Evolutionary conservation across 2,329 filamentous ascomycete genomes (phyloP).

Genomic region (Trichoderma sp.): DNA sequence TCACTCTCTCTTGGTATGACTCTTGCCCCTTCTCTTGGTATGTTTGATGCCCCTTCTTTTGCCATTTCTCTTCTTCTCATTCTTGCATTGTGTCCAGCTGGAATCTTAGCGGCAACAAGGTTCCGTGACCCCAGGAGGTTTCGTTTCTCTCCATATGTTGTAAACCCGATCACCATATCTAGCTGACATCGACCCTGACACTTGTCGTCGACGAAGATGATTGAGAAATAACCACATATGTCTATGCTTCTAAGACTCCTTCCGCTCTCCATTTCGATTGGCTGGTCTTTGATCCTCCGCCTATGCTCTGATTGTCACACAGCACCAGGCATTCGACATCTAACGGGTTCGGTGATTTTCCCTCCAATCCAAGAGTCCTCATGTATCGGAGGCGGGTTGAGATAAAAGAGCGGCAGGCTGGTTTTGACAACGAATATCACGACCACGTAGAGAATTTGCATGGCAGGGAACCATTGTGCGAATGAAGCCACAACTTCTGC

Average conservation of each 20-base stretch:
- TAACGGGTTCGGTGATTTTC: slow-evolving; percentile 8
- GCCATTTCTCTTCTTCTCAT: background rate
- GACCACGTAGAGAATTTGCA: slow-evolving; percentile 45
- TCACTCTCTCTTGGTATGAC: background rate
- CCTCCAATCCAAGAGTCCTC: slow-evolving; percentile 7
- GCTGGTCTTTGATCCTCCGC: slow-evolving; percentile 9
- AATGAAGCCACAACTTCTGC: slow-evolving; percentile 32
- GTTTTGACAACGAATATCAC: slow-evolving; percentile 45
- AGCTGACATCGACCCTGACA: background rate
- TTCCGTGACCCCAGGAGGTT: background rate
- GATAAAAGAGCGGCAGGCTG: slow-evolving; percentile 48
- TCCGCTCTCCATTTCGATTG: slow-evolving; percentile 4
- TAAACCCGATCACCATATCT: background rate
- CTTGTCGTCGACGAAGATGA: too few species aligned
- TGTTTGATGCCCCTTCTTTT: too few species aligned
- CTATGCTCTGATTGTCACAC: slow-evolving; percentile 1
- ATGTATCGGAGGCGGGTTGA: slow-evolving; percentile 32
- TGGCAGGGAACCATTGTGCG: slow-evolving; percentile 38
- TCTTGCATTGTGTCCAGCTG: too few species aligned
- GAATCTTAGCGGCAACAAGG: background rate
- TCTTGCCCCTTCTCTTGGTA: background rate
- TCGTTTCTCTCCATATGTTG: background rate
- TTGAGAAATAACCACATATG: too few species aligned
- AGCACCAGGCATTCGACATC: slow-evolving; percentile 20
- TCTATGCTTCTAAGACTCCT: background rate